Evolutionary conservation across 805 yeast genomes (phyloP).

Genomic region (Jamesozyma gamospora): DNA sequence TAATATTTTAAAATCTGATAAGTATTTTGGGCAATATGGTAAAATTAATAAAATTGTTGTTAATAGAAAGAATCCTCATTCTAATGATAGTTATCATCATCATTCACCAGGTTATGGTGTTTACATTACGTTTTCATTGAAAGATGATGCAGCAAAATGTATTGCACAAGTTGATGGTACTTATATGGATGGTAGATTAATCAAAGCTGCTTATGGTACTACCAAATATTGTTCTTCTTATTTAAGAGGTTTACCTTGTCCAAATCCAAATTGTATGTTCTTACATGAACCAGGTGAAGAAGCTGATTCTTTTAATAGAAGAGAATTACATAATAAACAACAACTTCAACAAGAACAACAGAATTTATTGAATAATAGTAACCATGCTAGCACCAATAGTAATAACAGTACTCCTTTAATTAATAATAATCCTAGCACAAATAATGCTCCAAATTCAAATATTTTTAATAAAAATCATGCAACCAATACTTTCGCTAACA

Average conservation of each 20-base stretch:
- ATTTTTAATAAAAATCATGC: slow-evolving; percentile 5
- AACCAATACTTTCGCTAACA: slow-evolving; percentile 9
- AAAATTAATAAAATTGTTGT: slow-evolving; percentile 89
- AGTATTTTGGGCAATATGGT: slow-evolving; percentile 97
- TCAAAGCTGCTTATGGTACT: slow-evolving; percentile 96
- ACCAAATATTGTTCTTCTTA: slow-evolving; percentile 97
- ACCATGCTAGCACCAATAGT: slow-evolving; percentile 20
- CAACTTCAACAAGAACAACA: slow-evolving; percentile 23
- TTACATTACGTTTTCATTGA: slow-evolving; percentile 83
- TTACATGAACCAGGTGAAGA: slow-evolving; percentile 99
- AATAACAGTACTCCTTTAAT: not conserved
- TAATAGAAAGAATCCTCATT: slow-evolving; percentile 55
- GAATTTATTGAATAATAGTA: slow-evolving; percentile 16
- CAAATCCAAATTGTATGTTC: slow-evolving; percentile 98
- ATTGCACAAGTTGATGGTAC: slow-evolving; percentile 89
- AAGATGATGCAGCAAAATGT: slow-evolving; percentile 93
- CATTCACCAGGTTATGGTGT: slow-evolving; percentile 73
- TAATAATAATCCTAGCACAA: not conserved
- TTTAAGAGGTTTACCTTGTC: slow-evolving; percentile 89
- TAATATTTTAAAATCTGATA: slow-evolving; percentile 71
- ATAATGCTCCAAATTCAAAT: not conserved
- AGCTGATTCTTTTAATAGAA: slow-evolving; percentile 88
- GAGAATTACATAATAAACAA: slow-evolving; percentile 31
- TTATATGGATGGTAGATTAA: slow-evolving; percentile 76
- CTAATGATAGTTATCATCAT: slow-evolving; percentile 21